phyloP scores from a whole-genome alignment of 148 eudicot genomes.

The Rhododendron williamsianum region DNA sequence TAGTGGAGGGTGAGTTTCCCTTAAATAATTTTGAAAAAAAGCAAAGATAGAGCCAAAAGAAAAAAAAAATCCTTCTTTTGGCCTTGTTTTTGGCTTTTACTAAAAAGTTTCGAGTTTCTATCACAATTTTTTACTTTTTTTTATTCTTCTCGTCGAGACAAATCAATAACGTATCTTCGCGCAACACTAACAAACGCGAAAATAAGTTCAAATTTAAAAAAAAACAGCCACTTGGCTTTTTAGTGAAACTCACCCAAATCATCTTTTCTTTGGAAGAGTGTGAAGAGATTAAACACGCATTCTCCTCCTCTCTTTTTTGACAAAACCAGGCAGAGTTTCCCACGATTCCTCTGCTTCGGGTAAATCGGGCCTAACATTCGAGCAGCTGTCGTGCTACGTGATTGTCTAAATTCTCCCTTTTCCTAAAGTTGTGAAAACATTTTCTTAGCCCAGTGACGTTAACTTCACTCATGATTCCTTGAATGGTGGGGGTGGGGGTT shows the following conservation, averaged over 20 bases:
- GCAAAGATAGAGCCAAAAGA: too few relatives aligned
- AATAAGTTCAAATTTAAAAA: not conserved
- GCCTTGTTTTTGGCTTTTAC: too few relatives aligned
- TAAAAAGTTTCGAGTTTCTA: not conserved
- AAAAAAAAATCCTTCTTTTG: not conserved
- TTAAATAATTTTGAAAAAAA: too few relatives aligned
- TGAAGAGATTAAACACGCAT: not conserved
- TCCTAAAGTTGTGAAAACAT: not conserved
- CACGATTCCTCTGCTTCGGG: not conserved
- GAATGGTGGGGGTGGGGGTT: not conserved
- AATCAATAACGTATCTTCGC: not conserved
- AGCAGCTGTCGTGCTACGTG: not conserved
- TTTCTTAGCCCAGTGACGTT: not conserved
- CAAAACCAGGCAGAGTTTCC: not conserved
- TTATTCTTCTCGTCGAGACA: fast-evolving
- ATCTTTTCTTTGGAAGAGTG: not conserved
- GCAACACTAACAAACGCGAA: not conserved
- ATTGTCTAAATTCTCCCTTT: not conserved
- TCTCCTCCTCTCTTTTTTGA: not conserved
- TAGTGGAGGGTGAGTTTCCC: not conserved
- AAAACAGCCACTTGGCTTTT: not conserved
- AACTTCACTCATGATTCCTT: not conserved
- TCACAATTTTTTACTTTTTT: not conserved
- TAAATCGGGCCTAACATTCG: not conserved
- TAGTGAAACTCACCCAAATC: not conserved